These are phyloP conservation scores for Cordyceps cicadae DNA, from an alignment of 2,329 filamentous ascomycete species.

Conservation along the genomic window DNA sequence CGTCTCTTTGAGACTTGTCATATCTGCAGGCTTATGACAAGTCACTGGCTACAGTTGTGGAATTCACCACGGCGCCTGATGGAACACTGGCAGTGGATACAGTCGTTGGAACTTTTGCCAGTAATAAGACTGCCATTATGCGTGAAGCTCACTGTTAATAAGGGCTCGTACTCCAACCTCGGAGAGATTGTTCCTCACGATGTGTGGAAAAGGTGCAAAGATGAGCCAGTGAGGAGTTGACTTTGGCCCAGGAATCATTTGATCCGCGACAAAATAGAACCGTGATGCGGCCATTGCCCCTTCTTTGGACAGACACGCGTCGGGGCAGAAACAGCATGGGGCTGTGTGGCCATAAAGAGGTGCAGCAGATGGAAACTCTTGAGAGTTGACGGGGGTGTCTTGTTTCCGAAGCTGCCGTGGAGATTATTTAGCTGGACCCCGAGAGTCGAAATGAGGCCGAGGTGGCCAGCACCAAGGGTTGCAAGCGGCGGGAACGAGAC, in stretches of 20 bases:
- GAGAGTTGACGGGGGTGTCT: not conserved
- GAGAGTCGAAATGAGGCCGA: not conserved
- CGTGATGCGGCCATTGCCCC: not conserved
- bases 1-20: not conserved
- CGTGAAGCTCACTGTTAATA: not conserved
- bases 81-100: conserved; percentile 4
- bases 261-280: not conserved
- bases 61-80: not conserved
- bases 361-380: not conserved
- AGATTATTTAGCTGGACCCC: not conserved
- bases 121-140: not conserved
- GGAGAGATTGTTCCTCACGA: not conserved
- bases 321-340: not conserved
- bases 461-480: not conserved
- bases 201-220: not conserved
- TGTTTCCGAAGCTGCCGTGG: conserved; percentile 1
- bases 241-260: not conserved
- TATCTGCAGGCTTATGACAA: not conserved
- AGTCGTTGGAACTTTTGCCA: not conserved
- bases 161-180: not conserved
- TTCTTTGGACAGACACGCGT: not conserved
- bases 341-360: not conserved
- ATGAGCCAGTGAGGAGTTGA: no score
- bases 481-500: conserved; percentile 6
- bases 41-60: not conserved